Percentiles rank a stretch among this genome's conserved stretches.
phyloP scores from a whole-genome alignment of 2,329 filamentous ascomycete species.

The Passalora sequoiae region DNA sequence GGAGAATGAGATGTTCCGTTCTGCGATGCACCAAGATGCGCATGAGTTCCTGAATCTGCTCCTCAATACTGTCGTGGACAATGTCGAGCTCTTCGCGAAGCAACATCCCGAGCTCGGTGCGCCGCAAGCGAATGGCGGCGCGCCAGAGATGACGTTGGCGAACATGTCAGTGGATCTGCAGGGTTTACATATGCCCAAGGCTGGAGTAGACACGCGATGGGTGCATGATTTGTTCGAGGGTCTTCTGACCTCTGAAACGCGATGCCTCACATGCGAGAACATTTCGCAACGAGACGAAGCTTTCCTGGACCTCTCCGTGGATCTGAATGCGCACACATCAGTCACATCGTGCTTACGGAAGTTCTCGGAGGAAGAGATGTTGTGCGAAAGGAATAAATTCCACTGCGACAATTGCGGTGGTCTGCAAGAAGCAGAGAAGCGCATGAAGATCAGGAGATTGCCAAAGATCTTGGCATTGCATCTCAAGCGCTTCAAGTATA shows the following conservation, averaged over 20 bases:
- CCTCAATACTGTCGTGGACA: conserved; percentile 91
- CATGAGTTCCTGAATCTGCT: conserved; percentile 95
- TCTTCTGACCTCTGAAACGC: conserved; percentile 88
- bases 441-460: conserved; percentile 97
- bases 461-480: conserved; percentile 89
- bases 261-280: conserved; percentile 93
- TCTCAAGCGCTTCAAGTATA: conserved; percentile 97
- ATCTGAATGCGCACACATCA: conserved; percentile 89
- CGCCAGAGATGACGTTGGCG: conserved; percentile 19
- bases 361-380: conserved; percentile 97
- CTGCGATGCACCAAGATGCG: conserved; percentile 95
- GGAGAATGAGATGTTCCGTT: conserved; percentile 95
- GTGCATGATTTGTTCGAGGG: conserved; percentile 97
- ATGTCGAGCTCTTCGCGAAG: conserved; percentile 82
- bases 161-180: conserved; percentile 15
- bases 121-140: conserved; percentile 24
- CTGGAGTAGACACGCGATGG: conserved; percentile 56
- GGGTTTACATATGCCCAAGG: conserved; percentile 19
- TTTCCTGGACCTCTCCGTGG: conserved; percentile 92
- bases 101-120: conserved; percentile 46
- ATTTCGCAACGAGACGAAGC: conserved; percentile 92
- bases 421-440: conserved; percentile 93
- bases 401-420: conserved; percentile 97
- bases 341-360: conserved; percentile 93
- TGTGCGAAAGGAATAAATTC: conserved; percentile 97